phyloP scores from a whole-genome alignment of 805 yeast genomes.

The Suhomyces xylopsoci region DNA sequence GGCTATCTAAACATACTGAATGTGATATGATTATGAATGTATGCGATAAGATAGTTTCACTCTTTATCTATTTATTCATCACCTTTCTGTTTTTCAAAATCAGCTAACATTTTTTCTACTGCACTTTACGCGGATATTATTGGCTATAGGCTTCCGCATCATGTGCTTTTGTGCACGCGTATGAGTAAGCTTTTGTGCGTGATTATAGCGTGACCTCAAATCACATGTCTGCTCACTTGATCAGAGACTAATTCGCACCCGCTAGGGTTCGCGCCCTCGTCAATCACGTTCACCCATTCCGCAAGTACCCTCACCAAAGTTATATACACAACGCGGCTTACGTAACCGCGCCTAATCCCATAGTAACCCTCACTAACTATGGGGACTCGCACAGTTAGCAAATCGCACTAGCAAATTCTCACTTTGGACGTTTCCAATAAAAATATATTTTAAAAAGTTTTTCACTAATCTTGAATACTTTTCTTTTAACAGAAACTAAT shows the following conservation, averaged over 20 bases:
- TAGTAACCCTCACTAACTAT: neutral
- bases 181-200: neutral
- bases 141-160: conserved; percentile 4
- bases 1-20: conserved; percentile 2
- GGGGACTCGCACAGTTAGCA: conserved; percentile 3
- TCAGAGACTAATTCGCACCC: neutral
- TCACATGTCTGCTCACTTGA: neutral
- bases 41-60: conserved; percentile 3
- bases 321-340: neutral
- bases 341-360: neutral
- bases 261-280: conserved; percentile 1
- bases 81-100: conserved; percentile 6
- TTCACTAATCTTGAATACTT: conserved; percentile 4
- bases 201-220: neutral
- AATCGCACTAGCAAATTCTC: conserved; percentile 1
- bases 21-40: conserved; percentile 1
- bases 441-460: conserved; percentile 7
- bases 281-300: neutral
- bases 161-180: neutral
- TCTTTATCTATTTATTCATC: conserved; percentile 4
- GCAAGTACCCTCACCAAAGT: neutral
- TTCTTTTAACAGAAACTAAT: conserved; percentile 12
- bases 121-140: conserved; percentile 10
- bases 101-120: conserved; percentile 10
- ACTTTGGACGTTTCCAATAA: conserved; percentile 3